Percentiles rank a stretch among this genome's conserved stretches.
Conservation (phyloP, 2,329 filamentous ascomycete species). For the Fusarium guadeloupense region DNA sequence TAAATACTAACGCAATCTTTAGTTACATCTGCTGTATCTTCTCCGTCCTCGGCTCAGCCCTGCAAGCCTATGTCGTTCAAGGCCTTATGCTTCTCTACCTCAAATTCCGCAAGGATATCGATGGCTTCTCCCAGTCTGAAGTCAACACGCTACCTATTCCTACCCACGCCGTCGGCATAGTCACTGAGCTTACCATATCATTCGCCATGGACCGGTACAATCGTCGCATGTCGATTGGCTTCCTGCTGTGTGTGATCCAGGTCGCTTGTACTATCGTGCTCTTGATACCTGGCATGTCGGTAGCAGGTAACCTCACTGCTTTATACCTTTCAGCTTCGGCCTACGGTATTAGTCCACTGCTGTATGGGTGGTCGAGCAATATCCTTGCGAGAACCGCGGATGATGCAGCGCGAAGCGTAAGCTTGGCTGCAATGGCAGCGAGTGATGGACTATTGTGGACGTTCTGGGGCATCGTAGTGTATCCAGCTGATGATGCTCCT, state of each 20-base stretch:
- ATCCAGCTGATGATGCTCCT: conserved; percentile 54
- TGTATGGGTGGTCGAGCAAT: conserved; percentile 43
- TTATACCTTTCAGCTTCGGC: conserved; percentile 39
- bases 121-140: conserved; percentile 37
- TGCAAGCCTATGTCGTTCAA: conserved; percentile 40
- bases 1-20: background rate
- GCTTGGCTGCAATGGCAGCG: conserved; percentile 53
- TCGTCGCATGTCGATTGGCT: conserved; percentile 8
- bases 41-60: conserved; percentile 37
- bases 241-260: conserved; percentile 28
- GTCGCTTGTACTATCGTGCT: conserved; percentile 29
- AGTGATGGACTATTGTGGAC: conserved; percentile 53
- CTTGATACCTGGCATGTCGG: conserved; percentile 27
- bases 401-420: conserved; percentile 53
- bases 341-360: conserved; percentile 38
- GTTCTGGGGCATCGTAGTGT: conserved; percentile 56
- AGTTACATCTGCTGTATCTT: conserved; percentile 42
- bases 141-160: conserved; percentile 41
- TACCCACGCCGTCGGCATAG: conserved; percentile 40
- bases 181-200: conserved; percentile 31
- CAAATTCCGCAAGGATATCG: conserved; percentile 31
- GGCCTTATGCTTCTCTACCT: conserved; percentile 41
- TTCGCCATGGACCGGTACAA: conserved; percentile 35
- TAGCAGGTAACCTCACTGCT: conserved; percentile 28
- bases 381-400: conserved; percentile 43